Evolutionary conservation across 805 yeast species (phyloP).

Genomic region (Ogataea degrootiae): DNA sequence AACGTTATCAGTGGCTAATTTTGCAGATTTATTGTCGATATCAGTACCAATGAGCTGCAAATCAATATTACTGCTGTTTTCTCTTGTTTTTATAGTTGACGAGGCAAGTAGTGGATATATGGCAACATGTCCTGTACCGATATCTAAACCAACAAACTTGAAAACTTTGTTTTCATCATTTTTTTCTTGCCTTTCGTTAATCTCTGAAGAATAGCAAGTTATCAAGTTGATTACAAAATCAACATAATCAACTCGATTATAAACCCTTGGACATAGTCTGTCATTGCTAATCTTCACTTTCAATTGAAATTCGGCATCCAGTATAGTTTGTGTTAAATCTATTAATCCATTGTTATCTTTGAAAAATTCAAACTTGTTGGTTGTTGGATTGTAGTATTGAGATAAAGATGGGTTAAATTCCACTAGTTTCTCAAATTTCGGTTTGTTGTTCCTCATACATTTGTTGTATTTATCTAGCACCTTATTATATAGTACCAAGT

Average conservation of each 20-base stretch:
- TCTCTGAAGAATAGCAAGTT: not conserved
- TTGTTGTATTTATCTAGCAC: not conserved
- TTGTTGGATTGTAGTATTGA: conserved; percentile 6
- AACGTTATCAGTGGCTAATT: conserved; percentile 26
- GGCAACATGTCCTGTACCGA: conserved; percentile 47
- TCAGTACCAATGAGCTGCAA: conserved; percentile 37
- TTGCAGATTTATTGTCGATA: conserved; percentile 32
- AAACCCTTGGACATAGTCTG: conserved; percentile 30
- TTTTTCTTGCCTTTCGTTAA: not conserved
- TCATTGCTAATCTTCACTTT: conserved; percentile 10
- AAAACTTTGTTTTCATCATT: not conserved
- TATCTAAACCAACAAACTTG: conserved; percentile 33
- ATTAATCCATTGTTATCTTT: conserved; percentile 18
- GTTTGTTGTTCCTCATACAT: not conserved
- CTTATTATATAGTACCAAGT: not conserved
- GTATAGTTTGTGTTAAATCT: conserved; percentile 17
- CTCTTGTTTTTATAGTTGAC: conserved; percentile 6
- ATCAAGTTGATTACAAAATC: conserved; percentile 15
- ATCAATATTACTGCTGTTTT: conserved; percentile 11
- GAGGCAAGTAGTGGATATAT: conserved; percentile 41
- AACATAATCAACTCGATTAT: conserved; percentile 27
- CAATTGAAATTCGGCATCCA: conserved; percentile 14
- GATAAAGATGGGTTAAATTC: conserved; percentile 13
- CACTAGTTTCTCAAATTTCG: conserved; percentile 13
- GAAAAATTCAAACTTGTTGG: conserved; percentile 17